A percentile compares a stretch with the other conserved stretches of the same genome.
Evolutionary conservation across 768 basidiomycete species (phyloP).

Genomic region (Leccinum uliginosum): DNA sequence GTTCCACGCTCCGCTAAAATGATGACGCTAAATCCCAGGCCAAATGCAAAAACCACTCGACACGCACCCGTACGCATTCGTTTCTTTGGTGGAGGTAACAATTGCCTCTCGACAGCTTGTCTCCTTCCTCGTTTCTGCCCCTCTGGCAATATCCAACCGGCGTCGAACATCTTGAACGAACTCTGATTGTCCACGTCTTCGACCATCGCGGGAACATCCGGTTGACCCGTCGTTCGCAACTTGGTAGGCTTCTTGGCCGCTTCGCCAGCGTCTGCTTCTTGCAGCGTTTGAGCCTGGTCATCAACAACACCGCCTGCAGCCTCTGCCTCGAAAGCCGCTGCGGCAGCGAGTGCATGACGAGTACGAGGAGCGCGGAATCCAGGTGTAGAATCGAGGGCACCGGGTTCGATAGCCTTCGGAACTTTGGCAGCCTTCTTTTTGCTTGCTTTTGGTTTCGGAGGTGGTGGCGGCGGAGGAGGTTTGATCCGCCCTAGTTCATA

Average conservation of each 20-base stretch:
- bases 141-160: slow-evolving; percentile 82
- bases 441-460: slow-evolving; percentile 38
- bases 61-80: slow-evolving; percentile 42
- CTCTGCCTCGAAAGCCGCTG: slow-evolving; percentile 42
- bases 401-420: slow-evolving; percentile 17
- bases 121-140: slow-evolving; percentile 66
- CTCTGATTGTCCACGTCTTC: slow-evolving; percentile 66
- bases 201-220: slow-evolving; percentile 53
- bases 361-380: slow-evolving; percentile 50
- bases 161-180: slow-evolving; percentile 79
- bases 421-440: slow-evolving; percentile 36
- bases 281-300: slow-evolving; percentile 6
- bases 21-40: background rate
- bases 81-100: slow-evolving; percentile 52
- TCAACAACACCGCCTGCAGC: slow-evolving; percentile 18
- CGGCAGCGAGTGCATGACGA: slow-evolving; percentile 39
- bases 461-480: slow-evolving; percentile 55
- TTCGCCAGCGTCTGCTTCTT: slow-evolving; percentile 12
- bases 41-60: background rate
- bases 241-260: slow-evolving; percentile 27
- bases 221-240: slow-evolving; percentile 21
- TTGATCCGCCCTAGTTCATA: slow-evolving; percentile 63
- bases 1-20: slow-evolving; percentile 30
- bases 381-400: slow-evolving; percentile 36
- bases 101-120: slow-evolving; percentile 39